phyloP scores from a whole-genome alignment of 2,329 filamentous ascomycete genomes.

The Chaetomiaceae sp. region DNA sequence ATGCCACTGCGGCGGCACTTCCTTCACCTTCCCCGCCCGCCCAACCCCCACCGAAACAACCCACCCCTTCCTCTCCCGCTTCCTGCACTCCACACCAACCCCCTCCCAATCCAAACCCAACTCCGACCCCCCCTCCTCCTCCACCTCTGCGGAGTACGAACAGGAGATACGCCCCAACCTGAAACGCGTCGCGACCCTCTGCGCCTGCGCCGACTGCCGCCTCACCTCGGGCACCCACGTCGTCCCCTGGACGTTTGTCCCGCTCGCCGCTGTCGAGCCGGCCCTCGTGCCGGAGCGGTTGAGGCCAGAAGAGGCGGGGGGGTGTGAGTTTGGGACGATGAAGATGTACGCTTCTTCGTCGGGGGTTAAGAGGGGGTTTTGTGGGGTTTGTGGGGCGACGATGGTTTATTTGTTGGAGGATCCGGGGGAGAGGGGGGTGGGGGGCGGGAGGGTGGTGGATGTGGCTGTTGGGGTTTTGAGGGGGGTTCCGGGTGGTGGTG shows the following conservation, averaged over 20 bases:
- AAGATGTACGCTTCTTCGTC: conserved; percentile 39
- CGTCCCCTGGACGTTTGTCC: conserved; percentile 40
- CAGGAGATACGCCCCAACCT: no score
- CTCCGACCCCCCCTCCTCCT: no score
- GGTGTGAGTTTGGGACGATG: no score
- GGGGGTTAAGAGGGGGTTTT: conserved; percentile 40
- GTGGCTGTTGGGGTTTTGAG: conserved; percentile 41
- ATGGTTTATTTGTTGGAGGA: conserved; percentile 35
- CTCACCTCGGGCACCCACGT: conserved; percentile 39
- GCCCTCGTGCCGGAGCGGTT: conserved; percentile 25
- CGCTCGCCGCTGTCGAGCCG: conserved; percentile 35
- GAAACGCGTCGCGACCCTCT: conserved; percentile 41
- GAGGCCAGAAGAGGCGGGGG: conserved; percentile 17
- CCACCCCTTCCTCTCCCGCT: conserved; percentile 30
- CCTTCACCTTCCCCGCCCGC: conserved; percentile 42
- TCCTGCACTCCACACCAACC: conserved; percentile 31
- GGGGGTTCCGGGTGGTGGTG: conserved; percentile 40
- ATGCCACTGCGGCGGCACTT: conserved; percentile 45
- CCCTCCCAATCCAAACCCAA: background rate
- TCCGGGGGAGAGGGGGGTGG: conserved; percentile 25
- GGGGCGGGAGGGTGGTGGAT: conserved; percentile 36
- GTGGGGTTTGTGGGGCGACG: conserved; percentile 43
- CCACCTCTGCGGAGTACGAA: no score
- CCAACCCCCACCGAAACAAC: conserved; percentile 26
- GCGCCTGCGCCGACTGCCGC: conserved; percentile 43